Conservation (phyloP, 345 rosid genomes). For the Citrus sinensis region DVS_A1.0 CM039161.1:18189001-18189500, state of each 20-base stretch:
- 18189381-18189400: constrained; percentile 18
- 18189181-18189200: constrained; percentile 12
- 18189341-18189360: background rate
- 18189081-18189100: constrained; percentile 75
- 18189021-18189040: background rate
- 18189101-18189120: constrained; percentile 65
- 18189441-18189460: constrained; percentile 79
- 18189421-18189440: constrained; percentile 71
- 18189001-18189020: background rate
- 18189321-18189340: too few species aligned
- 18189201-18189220: too few species aligned
- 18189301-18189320: too few species aligned
- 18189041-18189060: background rate
- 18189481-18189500: constrained; percentile 68
- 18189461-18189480: constrained; percentile 61
- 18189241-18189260: too few species aligned
- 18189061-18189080: constrained; percentile 53
- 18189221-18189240: too few species aligned
- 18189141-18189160: constrained; percentile 58
- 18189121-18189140: constrained; percentile 75
- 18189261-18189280: too few species aligned
- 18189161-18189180: constrained; percentile 66
- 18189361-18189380: background rate
- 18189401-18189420: constrained; percentile 64
- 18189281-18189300: too few species aligned